phyloP scores from a whole-genome alignment of 148 eudicot genomes.

The Spergularia marina region DNA sequence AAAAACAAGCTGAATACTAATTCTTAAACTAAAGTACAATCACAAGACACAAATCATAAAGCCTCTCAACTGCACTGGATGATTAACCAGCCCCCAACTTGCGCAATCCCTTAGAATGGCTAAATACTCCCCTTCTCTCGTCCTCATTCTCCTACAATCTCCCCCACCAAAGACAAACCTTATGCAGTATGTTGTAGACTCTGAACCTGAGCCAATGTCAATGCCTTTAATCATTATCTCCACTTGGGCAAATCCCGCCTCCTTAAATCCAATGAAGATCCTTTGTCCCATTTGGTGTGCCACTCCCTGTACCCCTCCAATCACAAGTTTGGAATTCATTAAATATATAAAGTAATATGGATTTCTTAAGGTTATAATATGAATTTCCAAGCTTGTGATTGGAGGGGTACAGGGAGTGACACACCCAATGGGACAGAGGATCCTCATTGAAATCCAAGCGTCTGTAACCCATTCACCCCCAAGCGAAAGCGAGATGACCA shows the following conservation, averaged over 20 bases:
- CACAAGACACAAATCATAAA: not conserved
- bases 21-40: not conserved
- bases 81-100: not conserved
- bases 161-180: not conserved
- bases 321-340: no score
- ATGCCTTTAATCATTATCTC: no score
- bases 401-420: no score
- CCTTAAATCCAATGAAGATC: no score
- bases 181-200: not conserved
- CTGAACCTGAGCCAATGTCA: not conserved
- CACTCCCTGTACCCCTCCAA: no score
- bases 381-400: no score
- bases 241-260: no score
- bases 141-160: not conserved
- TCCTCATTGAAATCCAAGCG: no score
- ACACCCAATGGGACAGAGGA: no score
- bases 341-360: no score
- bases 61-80: not conserved
- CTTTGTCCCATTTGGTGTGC: no score
- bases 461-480: not conserved
- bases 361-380: no score
- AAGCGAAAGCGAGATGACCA: not conserved
- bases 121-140: not conserved
- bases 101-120: not conserved
- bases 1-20: constrained; percentile 1